Evolutionary conservation across 306 rosid species (phyloP).

Genomic region (Gynostemma pentaphyllum): DNA sequence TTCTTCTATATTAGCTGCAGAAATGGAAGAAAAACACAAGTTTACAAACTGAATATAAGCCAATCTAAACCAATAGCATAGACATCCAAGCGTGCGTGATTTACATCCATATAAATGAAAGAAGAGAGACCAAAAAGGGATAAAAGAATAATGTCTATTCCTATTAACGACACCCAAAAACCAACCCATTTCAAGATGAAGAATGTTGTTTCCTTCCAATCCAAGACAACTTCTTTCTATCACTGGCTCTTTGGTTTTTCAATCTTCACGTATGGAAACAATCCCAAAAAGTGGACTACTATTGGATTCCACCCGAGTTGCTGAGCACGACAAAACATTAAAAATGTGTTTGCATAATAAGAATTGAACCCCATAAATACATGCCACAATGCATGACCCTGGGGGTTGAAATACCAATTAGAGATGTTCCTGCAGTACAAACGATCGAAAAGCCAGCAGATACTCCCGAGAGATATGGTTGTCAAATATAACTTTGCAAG

Average conservation of each 20-base stretch:
- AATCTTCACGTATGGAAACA: conserved; percentile 65
- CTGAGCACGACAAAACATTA: conserved; percentile 84
- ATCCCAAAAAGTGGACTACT: conserved; percentile 40
- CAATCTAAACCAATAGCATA: conserved; percentile 8
- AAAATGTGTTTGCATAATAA: conserved; percentile 70
- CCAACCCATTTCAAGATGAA: conserved; percentile 3
- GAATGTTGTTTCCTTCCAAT: conserved; percentile 2
- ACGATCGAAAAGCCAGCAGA: conserved; percentile 52
- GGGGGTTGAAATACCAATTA: conserved; percentile 48
- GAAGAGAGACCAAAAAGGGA: neutral
- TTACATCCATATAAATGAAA: conserved; percentile 10
- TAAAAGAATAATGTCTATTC: conserved; percentile 13
- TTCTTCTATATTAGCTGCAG: neutral
- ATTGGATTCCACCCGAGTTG: conserved; percentile 63
- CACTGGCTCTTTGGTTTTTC: conserved; percentile 54
- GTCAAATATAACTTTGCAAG: conserved; percentile 49
- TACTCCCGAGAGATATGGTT: conserved; percentile 38
- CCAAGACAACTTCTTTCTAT: conserved; percentile 8
- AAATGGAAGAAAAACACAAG: neutral
- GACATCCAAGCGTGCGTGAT: conserved; percentile 5
- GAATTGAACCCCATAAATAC: conserved; percentile 61
- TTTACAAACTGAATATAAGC: conserved; percentile 4
- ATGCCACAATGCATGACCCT: conserved; percentile 85
- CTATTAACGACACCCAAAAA: neutral
- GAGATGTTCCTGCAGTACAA: conserved; percentile 57